Evolutionary conservation across 768 basidiomycete species (phyloP).

Genomic region (Grammothele lineata): DNA sequence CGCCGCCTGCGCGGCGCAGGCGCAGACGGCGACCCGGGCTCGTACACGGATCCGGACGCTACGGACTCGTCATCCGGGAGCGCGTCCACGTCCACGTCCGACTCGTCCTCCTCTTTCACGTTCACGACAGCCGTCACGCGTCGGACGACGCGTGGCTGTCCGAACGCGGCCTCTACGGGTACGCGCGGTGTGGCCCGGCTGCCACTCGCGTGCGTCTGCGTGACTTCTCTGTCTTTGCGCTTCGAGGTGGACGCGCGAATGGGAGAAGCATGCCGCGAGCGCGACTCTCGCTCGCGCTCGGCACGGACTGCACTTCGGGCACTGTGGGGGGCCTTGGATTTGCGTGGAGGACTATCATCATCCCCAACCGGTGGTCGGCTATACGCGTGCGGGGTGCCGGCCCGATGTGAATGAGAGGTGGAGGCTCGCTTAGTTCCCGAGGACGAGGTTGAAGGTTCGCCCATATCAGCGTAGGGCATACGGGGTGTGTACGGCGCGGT

Average conservation of each 20-base stretch:
- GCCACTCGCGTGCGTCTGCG: not conserved
- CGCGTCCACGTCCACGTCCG: not conserved
- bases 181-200: constrained; percentile 6
- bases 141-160: constrained; percentile 40
- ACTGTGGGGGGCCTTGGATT: not conserved
- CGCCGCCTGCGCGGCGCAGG: constrained; percentile 30
- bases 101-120: constrained; percentile 53
- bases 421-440: constrained; percentile 21
- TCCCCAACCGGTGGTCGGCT: constrained; percentile 5
- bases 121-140: constrained; percentile 59
- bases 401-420: constrained; percentile 7
- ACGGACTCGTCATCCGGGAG: constrained; percentile 4
- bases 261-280: constrained; percentile 4
- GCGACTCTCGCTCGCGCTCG: not conserved
- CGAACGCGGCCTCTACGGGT: not conserved
- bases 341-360: constrained; percentile 2
- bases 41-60: constrained; percentile 10
- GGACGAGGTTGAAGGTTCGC: constrained; percentile 16
- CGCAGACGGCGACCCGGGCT: constrained; percentile 6
- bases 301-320: not conserved
- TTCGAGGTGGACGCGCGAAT: not conserved
- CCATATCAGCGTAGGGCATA: constrained; percentile 7
- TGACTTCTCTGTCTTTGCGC: not conserved
- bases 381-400: constrained; percentile 2
- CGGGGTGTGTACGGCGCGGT: constrained; percentile 7